Base-by-base conservation (phyloP, 306 rosid species). In the Begonia peltatifolia region DNA sequence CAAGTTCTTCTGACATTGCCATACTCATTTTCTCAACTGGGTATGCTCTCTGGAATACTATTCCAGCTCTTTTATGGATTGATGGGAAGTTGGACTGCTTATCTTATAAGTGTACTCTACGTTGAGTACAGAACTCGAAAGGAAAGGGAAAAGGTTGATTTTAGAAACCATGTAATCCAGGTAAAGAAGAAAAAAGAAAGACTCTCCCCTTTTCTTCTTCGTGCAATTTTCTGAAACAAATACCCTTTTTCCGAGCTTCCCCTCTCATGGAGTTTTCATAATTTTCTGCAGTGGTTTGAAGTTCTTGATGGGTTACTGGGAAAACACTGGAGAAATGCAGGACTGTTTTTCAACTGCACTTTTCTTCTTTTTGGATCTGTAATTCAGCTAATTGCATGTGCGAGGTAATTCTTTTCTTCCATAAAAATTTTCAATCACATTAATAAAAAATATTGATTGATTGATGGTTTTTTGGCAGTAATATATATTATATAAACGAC, bases 11-110 rank as follows among this genome's bases (percentile, higher is more conserved):
- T 90, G 59, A 90, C 99, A 71, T 74, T 90, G 47, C 99, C 99
- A 8, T 90, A 90, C 68, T 90, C 99, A 25, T 90, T 90, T 65
- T 90, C 99, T 18, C 99, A 90, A 69, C 76, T 90, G 63, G 95
- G 99, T 23, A 83, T 90, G 92, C 13, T 76, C 41, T 90, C 99
- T 67, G 95, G 99, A 59, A 81, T 90, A 41, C 6, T 90, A 12
- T 86, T 90, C 67, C 99, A 90, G 79, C 85, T 90, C 52, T 86
- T 90, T 42, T 90, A 90, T 66, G 99, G 99, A 22, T 57, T 90
- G 2, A 63, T 90, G 94, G 99, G 99, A 71, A 90, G 99, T 67
- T 86, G 99, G 99, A 86, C 99, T 65, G 95, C 95, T 48, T 90
- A 90, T 67, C 95, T 90, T 65, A 86, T 90, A 48, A 86, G 86